Conservation (phyloP, 306 rosid species). For the Quercus mongolica region DNA sequence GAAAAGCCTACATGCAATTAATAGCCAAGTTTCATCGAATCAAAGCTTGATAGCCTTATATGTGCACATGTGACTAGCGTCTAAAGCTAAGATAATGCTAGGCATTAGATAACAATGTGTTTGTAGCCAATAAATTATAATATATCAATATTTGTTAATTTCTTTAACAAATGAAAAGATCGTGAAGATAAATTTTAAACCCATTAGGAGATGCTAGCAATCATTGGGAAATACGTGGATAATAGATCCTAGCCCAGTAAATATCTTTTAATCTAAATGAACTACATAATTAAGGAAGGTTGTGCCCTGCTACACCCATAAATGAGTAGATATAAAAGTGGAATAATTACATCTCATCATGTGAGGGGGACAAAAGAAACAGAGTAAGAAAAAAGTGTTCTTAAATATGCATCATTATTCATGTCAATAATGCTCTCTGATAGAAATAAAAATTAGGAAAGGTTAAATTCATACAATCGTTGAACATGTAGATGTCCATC, state of each 20-base stretch:
- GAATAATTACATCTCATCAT: background rate
- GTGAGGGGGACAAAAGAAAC: background rate
- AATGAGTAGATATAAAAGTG: slow-evolving; percentile 6
- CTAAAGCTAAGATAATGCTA: background rate
- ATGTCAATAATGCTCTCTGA: slow-evolving; percentile 4
- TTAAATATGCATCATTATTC: background rate
- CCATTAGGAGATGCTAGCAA: background rate
- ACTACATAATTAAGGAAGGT: background rate
- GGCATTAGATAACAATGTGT: background rate
- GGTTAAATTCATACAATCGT: slow-evolving; percentile 56
- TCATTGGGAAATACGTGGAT: background rate
- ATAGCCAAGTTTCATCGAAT: background rate
- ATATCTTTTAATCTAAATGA: background rate
- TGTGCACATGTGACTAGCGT: background rate
- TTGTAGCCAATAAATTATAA: background rate
- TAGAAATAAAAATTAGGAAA: background rate
- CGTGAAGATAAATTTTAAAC: background rate
- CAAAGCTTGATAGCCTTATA: background rate
- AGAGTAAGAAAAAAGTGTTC: background rate
- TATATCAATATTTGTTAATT: background rate
- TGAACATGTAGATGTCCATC: slow-evolving; percentile 77
- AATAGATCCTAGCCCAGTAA: background rate
- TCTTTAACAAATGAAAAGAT: background rate
- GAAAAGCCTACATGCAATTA: background rate
- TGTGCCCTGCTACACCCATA: background rate